Evolutionary conservation across 805 yeast species (phyloP).

Genomic region (Ogataea pignaliae): DNA sequence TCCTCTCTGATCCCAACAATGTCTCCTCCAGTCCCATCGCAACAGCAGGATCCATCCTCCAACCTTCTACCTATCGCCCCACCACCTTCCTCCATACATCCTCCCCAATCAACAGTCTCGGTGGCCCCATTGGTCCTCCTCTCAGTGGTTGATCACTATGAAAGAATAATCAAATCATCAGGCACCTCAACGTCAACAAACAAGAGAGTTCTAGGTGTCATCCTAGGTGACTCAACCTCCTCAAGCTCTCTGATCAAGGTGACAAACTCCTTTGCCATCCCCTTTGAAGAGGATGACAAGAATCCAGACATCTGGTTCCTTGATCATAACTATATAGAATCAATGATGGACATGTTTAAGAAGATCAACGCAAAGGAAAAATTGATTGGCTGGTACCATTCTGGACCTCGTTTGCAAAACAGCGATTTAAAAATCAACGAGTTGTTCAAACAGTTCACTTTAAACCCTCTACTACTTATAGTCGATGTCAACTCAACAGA

Average conservation of each 20-base stretch:
- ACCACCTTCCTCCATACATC: conserved; percentile 1
- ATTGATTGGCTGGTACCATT: conserved; percentile 98
- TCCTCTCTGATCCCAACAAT: not conserved
- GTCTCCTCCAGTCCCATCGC: conserved; percentile 1
- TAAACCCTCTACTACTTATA: conserved; percentile 78
- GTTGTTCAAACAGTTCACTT: conserved; percentile 74
- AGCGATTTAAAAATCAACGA: conserved; percentile 92
- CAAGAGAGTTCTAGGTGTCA: conserved; percentile 90
- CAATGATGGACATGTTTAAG: conserved; percentile 97
- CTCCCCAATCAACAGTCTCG: conserved; percentile 49
- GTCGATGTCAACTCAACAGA: conserved; percentile 84
- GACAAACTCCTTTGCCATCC: conserved; percentile 92
- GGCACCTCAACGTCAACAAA: conserved; percentile 28
- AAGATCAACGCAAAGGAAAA: conserved; percentile 96
- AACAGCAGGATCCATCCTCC: not conserved
- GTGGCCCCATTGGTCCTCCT: conserved; percentile 94
- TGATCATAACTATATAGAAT: conserved; percentile 93
- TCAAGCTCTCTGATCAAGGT: conserved; percentile 54
- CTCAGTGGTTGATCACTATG: conserved; percentile 93
- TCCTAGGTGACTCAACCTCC: conserved; percentile 72
- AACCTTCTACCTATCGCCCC: not conserved
- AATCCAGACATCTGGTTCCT: conserved; percentile 93
- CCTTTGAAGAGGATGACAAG: conserved; percentile 94
- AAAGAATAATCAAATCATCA: conserved; percentile 57
- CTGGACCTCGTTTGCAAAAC: conserved; percentile 88